Base-by-base conservation (phyloP, 1,284 basidiomycete species). In the Lentinula novae-zelandiae region DNA sequence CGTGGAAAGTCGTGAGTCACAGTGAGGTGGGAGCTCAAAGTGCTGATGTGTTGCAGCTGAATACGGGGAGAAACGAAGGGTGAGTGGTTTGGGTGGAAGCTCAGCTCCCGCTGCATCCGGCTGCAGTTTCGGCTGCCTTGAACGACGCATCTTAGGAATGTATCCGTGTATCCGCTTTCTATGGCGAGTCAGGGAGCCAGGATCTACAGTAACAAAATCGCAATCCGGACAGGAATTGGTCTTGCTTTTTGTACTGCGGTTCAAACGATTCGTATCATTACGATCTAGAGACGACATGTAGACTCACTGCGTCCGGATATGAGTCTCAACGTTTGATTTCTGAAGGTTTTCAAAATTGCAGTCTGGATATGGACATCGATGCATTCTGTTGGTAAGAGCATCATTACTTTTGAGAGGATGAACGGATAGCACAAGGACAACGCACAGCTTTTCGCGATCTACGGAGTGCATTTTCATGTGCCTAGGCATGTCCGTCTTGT, bases 301-400 rank as follows among this genome's bases (percentile, higher is more conserved):
- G 27, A 57, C 62, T 60, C 58, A 63, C 62, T 63, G 62, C 15
- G 62, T 63, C 44, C 65, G 27, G 52, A 67, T 55, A 59, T 70
- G 69, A 1, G 63, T 67, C 33, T 64, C 61, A 8, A 69, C 62
- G 48, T 70, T 69, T 20, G 62, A 64, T 50, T 65, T 66, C 52
- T 69, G 68, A 2, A 68, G 62, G 51, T 58, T 66, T 42, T 62
- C 66, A 60, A 65, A 68, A 33, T 40, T 55, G 60, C 70, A 69
- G 8, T 57, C 65, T 0, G 53, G 42, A 40, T 57, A 68, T 13
- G 66, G 62, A 63, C 70, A 71, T 9, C 56, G 62, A 55, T 61
- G 61, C 63, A 66, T 67, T 48, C 70, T 71, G 50, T 51, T 52
- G 22, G 13, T 44, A 51, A 59, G 20, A 38, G n/a, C 5, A 15